Evolutionary conservation across 2,329 filamentous ascomycete genomes (phyloP).

Genomic region (Rutstroemia sp.): DNA sequence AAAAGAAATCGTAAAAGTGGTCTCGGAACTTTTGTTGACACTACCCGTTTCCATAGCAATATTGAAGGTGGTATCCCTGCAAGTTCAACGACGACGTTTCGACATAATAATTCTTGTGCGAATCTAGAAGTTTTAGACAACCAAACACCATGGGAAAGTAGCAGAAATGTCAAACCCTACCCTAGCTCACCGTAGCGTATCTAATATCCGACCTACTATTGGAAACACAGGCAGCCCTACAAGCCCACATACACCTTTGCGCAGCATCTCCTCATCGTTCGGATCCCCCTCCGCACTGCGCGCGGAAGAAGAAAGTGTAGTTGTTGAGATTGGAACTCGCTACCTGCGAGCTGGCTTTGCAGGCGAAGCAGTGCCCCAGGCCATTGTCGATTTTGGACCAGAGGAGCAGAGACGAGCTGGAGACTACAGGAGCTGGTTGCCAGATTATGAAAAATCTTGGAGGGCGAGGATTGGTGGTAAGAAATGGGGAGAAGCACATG

Average conservation of each 20-base stretch:
- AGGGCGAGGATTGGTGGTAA: conserved; percentile 38
- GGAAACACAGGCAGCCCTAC: conserved; percentile 26
- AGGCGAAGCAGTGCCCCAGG: conserved; percentile 72
- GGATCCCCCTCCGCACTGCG: conserved; percentile 54
- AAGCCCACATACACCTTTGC: conserved; percentile 53
- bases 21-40: not conserved
- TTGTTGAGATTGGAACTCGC: conserved; percentile 77
- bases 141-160: conserved; percentile 9
- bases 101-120: too few relatives aligned
- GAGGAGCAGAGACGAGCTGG: conserved; percentile 71
- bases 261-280: conserved; percentile 46
- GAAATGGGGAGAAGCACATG: conserved; percentile 55
- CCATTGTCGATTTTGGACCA: conserved; percentile 61
- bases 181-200: conserved; percentile 50
- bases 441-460: conserved; percentile 43
- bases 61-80: not conserved
- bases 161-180: conserved; percentile 24
- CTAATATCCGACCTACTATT: conserved; percentile 42
- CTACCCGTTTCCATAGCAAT: not conserved
- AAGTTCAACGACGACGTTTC: not conserved
- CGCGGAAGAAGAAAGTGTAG: conserved; percentile 74
- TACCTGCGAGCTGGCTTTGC: conserved; percentile 79
- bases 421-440: conserved; percentile 69
- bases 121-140: not conserved
- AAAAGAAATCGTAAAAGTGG: not conserved